Base-by-base conservation (phyloP, 1,284 basidiomycete genomes). In the Fomitopsis palustris region DNA sequence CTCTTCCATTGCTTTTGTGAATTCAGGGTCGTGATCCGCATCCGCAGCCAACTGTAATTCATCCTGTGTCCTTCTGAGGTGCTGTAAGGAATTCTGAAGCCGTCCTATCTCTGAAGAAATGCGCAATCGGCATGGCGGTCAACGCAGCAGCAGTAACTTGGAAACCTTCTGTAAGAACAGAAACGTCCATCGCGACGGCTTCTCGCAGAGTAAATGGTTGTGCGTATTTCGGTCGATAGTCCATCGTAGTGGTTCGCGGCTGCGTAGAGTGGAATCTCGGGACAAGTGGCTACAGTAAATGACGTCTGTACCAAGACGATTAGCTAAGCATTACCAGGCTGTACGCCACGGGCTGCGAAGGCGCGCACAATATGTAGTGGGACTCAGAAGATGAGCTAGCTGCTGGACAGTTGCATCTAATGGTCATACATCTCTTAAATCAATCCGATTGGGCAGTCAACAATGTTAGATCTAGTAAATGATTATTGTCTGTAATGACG, bases 131-230 rank as follows among this genome's bases (percentile, higher is more conserved):
- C 35, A 37, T 37, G 35, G 12, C 35, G 10, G 35, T 37, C 4
- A 37, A 37, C n/a, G 29, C 10, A 31, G 9, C 16, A 35, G 37
- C 25, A 38, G 21, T 33, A 53, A 42, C 14, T 12, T 38, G 38
- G 17, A 56, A 52, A 92, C 90, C 90, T 79, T 90, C 86, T 54
- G 83, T 82, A 55, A 92, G 87, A 10, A 85, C 79, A 21, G 81
- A 72, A 2, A 89, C 81, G 63, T 92, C 89, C 53, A 93, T 77
- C 23, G 73, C 74, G 31, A 82, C 75, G 0, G 88, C 92, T 69
- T 93, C 82, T 54, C 76, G 72, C 25, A 92, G 72, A 4, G 89
- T 86, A 73, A 93, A 93, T 0, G 92, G 92, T 64, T 93, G 91
- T 4, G 78, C 60, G 70, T 89, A 85, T 51, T 79, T 82, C 42